Evolutionary conservation across 257 asterid species (phyloP).

Genomic region (Jaltomata sinuosa): DNA sequence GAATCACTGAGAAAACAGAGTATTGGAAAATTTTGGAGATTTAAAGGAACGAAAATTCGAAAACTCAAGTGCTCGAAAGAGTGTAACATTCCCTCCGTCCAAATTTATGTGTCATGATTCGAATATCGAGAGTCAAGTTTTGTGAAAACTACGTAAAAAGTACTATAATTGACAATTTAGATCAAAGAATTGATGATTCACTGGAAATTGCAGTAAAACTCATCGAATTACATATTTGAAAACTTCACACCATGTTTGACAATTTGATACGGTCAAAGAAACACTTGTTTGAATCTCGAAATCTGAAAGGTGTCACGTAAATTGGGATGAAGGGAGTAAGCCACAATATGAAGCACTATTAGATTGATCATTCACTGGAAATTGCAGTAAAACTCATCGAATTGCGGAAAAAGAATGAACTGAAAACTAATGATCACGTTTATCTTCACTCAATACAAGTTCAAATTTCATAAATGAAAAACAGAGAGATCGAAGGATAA

Average conservation of each 20-base stretch:
- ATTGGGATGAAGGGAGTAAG: too few species aligned
- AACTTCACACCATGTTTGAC: too few species aligned
- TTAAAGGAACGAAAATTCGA: not conserved
- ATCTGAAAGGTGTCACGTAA: too few species aligned
- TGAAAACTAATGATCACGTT: not conserved
- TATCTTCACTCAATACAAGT: not conserved
- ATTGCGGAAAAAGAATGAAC: not conserved
- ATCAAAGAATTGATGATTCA: not conserved
- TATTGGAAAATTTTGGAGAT: not conserved
- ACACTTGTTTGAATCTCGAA: too few species aligned
- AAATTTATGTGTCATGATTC: too few species aligned
- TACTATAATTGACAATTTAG: too few species aligned
- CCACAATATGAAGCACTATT: not conserved
- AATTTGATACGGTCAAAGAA: too few species aligned
- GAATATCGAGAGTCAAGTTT: too few species aligned
- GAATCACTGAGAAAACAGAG: not conserved
- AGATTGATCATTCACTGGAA: not conserved
- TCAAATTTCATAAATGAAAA: not conserved
- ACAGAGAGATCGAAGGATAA: too few species aligned
- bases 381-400: not conserved
- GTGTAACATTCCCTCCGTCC: too few species aligned
- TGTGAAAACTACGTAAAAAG: too few species aligned
- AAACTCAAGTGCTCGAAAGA: not conserved
- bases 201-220: not conserved
- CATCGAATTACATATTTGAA: too few species aligned